phyloP scores from a whole-genome alignment of 1,284 basidiomycete genomes.

The Xerocomus minutiporus region DNA sequence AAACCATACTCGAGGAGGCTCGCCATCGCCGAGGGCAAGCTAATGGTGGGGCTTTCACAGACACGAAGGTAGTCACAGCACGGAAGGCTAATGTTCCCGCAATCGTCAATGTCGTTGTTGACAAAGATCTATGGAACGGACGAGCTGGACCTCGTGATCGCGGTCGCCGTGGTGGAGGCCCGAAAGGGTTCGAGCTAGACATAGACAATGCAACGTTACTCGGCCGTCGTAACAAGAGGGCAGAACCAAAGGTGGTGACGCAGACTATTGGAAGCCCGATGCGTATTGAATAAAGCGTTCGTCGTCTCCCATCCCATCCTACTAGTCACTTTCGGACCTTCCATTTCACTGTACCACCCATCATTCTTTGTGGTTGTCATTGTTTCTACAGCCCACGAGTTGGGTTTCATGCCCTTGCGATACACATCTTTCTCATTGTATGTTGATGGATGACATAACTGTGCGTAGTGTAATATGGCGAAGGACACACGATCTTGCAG shows the following conservation, averaged over 20 bases:
- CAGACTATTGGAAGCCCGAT: conserved; percentile 40
- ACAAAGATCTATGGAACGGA: conserved; percentile 48
- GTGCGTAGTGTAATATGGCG: conserved; percentile 11
- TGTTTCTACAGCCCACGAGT: background rate
- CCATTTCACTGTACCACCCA: background rate
- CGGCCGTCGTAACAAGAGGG: conserved; percentile 58
- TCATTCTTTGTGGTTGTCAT: background rate
- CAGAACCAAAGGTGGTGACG: conserved; percentile 32
- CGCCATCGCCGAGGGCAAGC: conserved; percentile 46
- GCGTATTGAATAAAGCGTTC: conserved; percentile 24
- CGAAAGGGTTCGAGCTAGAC: conserved; percentile 71
- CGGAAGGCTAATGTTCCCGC: conserved; percentile 31
- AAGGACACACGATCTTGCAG: conserved; percentile 14
- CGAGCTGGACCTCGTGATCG: conserved; percentile 74
- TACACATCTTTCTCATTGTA: conserved; percentile 16
- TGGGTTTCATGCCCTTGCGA: conserved; percentile 1
- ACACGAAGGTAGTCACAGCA: conserved; percentile 32
- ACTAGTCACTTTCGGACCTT: background rate
- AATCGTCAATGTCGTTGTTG: conserved; percentile 15
- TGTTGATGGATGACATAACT: conserved; percentile 8
- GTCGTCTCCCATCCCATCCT: background rate
- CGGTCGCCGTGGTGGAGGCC: conserved; percentile 34
- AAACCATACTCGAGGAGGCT: conserved; percentile 43
- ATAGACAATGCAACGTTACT: conserved; percentile 81
- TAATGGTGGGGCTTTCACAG: conserved; percentile 30